phyloP scores from a whole-genome alignment of 2,329 filamentous ascomycete species.

The Fusarium coicis region DNA sequence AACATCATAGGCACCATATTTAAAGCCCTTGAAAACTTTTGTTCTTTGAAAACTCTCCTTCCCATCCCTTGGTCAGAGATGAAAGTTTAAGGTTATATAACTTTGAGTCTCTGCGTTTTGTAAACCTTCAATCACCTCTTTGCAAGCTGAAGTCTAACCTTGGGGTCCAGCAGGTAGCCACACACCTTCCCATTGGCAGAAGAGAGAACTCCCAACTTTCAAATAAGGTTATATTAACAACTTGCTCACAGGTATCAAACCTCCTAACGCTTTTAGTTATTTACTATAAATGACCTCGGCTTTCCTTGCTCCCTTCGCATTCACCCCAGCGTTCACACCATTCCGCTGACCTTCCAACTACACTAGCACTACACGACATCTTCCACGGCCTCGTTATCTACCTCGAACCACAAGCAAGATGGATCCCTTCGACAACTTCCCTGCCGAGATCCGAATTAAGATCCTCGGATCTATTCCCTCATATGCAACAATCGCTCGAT shows the following conservation, averaged over 20 bases:
- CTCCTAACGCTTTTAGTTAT: neutral
- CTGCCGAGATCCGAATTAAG: neutral
- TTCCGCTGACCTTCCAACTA: neutral
- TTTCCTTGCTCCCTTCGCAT: neutral
- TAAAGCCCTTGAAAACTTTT: neutral
- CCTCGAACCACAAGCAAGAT: neutral
- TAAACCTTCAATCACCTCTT: neutral
- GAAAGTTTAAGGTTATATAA: neutral
- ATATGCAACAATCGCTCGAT: neutral
- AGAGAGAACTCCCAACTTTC: too few relatives aligned
- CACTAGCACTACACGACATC: neutral
- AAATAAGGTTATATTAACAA: neutral
- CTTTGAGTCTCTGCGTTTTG: neutral
- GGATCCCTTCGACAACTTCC: neutral
- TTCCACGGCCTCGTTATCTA: neutral
- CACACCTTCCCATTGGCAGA: too few relatives aligned
- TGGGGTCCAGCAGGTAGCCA: neutral
- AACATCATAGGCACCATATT: too few relatives aligned
- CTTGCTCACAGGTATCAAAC: too few relatives aligned
- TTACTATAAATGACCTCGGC: neutral
- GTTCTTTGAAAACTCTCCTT: fast-evolving
- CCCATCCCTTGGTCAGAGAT: neutral
- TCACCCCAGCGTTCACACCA: too few relatives aligned
- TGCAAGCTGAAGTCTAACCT: neutral
- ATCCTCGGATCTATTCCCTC: neutral